Conservation (phyloP, 345 rosid species). For the Acer campestre region DNA sequence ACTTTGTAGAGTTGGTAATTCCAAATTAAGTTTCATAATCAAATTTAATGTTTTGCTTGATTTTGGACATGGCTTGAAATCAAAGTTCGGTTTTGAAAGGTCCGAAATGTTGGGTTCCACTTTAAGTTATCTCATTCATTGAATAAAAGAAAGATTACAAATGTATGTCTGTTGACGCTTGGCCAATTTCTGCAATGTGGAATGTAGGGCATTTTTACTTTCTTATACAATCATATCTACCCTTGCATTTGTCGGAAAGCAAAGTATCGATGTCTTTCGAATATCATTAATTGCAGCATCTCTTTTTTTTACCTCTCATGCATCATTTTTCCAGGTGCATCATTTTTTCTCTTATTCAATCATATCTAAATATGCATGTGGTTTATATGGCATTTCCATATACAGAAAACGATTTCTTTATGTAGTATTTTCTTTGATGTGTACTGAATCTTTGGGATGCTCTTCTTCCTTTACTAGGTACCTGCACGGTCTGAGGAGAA, state of each 20-base stretch:
- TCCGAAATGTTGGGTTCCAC: background rate
- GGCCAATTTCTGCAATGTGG: background rate
- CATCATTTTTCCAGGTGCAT: background rate
- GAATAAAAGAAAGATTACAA: background rate
- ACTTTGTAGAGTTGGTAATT: slow-evolving; percentile 1
- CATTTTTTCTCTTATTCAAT: too few relatives aligned
- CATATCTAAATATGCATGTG: background rate
- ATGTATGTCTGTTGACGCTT: background rate
- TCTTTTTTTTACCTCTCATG: background rate
- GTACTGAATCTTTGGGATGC: slow-evolving; percentile 22
- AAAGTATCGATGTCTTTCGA: background rate
- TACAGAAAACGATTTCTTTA: background rate
- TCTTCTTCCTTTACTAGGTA: slow-evolving; percentile 28
- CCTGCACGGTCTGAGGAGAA: slow-evolving; percentile 32
- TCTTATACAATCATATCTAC: background rate
- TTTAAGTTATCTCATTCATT: background rate
- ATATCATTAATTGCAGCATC: background rate
- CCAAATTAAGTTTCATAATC: background rate
- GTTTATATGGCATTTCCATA: background rate
- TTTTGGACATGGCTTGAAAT: background rate
- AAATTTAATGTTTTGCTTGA: background rate
- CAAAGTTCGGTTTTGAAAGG: background rate
- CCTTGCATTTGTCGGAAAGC: background rate
- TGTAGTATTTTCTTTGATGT: background rate
- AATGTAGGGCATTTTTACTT: background rate